Evolutionary conservation across 371 early-diverging fungal genomes (phyloP).

Genomic region (Homolaphlyctis polyrhiza): DNA sequence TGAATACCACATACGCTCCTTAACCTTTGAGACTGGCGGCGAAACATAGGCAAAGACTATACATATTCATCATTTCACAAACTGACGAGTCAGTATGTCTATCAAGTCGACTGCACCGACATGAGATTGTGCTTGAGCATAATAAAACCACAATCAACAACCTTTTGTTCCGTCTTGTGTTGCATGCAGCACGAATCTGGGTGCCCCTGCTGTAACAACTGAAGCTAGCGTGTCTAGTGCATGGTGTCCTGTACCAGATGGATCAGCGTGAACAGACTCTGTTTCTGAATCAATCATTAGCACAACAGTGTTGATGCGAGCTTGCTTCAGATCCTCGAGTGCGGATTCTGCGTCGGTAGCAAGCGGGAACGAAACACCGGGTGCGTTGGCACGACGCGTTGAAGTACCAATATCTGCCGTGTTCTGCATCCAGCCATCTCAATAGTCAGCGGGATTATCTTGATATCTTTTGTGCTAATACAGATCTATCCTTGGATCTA

Average conservation of each 20-base stretch:
- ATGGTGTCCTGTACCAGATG: too few relatives aligned
- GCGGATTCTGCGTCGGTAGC: conserved; percentile 57
- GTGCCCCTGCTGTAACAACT: too few relatives aligned
- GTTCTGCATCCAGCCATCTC: conserved; percentile 6
- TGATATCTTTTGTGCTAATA: too few relatives aligned
- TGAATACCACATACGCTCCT: conserved; percentile 84
- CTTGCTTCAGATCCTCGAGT: conserved; percentile 45
- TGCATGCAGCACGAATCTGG: too few relatives aligned
- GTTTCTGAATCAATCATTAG: conserved; percentile 39
- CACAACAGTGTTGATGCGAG: conserved; percentile 58
- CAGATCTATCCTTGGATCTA: too few relatives aligned
- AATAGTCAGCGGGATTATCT: background rate
- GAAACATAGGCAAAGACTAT: conserved; percentile 41
- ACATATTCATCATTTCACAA: background rate
- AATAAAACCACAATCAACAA: too few relatives aligned
- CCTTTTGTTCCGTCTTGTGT: too few relatives aligned
- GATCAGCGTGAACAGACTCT: background rate
- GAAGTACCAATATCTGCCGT: conserved; percentile 29
- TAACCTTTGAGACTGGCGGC: conserved; percentile 71
- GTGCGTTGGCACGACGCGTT: conserved; percentile 45
- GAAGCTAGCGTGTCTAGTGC: too few relatives aligned
- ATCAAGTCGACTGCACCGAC: background rate
- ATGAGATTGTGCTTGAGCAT: too few relatives aligned
- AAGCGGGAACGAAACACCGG: conserved; percentile 41
- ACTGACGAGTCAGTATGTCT: background rate